A percentile compares a stretch with the other conserved stretches of the same genome.
Conservation (phyloP, 257 asterid genomes). For the Lycium ferocissimum region DNA sequence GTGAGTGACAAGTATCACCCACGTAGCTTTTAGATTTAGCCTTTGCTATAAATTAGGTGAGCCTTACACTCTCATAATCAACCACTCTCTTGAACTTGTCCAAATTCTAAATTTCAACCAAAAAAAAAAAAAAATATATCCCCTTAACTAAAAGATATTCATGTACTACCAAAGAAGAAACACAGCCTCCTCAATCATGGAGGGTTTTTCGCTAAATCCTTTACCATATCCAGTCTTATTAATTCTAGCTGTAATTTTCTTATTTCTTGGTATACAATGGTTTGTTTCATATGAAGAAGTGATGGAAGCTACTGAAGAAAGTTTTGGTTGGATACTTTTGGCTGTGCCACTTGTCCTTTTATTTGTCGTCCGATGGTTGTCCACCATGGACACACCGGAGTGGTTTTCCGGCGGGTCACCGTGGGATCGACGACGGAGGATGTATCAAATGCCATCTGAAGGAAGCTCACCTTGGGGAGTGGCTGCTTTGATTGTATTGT, state of each 20-base stretch:
- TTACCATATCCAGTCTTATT: constrained; percentile 79
- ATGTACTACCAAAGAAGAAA: constrained; percentile 51
- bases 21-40: not conserved
- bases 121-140: no score
- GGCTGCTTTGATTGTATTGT: constrained; percentile 72
- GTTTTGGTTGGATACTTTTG: constrained; percentile 79
- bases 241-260: constrained; percentile 59
- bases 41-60: not conserved
- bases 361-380: constrained; percentile 60
- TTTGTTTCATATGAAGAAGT: constrained; percentile 72
- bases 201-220: constrained; percentile 63
- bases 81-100: constrained; percentile 11
- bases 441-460: constrained; percentile 42
- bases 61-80: not conserved
- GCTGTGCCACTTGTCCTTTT: constrained; percentile 67
- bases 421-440: constrained; percentile 54
- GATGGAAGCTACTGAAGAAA: constrained; percentile 74
- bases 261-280: constrained; percentile 85
- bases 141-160: no score
- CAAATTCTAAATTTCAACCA: not conserved
- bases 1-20: constrained; percentile 4
- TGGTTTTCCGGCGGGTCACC: constrained; percentile 56
- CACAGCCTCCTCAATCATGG: constrained; percentile 56
- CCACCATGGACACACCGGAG: constrained; percentile 47
- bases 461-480: constrained; percentile 92